Evolutionary conservation across 2,329 filamentous ascomycete genomes (phyloP).

Genomic region (Pezizomycotina sp.): DNA sequence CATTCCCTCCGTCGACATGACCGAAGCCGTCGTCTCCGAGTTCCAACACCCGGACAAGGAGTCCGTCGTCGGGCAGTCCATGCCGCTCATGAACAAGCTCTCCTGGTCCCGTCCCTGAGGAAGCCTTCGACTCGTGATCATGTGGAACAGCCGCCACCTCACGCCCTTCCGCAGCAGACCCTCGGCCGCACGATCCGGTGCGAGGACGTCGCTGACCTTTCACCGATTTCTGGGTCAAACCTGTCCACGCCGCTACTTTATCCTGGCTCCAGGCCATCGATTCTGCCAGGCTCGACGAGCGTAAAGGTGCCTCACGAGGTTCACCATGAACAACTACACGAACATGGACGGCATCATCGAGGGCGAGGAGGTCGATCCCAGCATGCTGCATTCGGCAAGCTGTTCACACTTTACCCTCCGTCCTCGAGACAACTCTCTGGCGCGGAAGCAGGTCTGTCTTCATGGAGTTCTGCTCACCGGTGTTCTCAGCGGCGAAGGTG

Average conservation of each 20-base stretch:
- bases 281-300: slow-evolving; percentile 17
- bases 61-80: slow-evolving; percentile 11
- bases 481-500: slow-evolving; percentile 15
- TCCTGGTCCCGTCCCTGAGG: slow-evolving; percentile 14
- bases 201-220: slow-evolving; percentile 14
- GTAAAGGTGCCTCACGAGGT: slow-evolving; percentile 12
- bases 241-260: slow-evolving; percentile 16
- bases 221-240: slow-evolving; percentile 18
- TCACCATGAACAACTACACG: slow-evolving; percentile 8
- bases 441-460: slow-evolving; percentile 16
- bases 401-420: slow-evolving; percentile 15
- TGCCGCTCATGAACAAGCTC: slow-evolving; percentile 19
- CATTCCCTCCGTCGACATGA: slow-evolving; percentile 14
- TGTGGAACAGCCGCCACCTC: slow-evolving; percentile 17
- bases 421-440: slow-evolving; percentile 7
- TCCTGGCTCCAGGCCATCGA: slow-evolving; percentile 19
- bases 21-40: slow-evolving; percentile 16
- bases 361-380: slow-evolving; percentile 15
- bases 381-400: slow-evolving; percentile 19
- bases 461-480: slow-evolving; percentile 18
- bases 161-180: slow-evolving; percentile 15
- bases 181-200: slow-evolving; percentile 16
- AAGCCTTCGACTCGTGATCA: slow-evolving; percentile 13
- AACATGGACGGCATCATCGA: slow-evolving; percentile 18
- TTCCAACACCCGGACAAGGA: slow-evolving; percentile 16